Evolutionary conservation across 2,329 filamentous ascomycete genomes (phyloP).

Genomic region (Epichloe uncinata): DNA sequence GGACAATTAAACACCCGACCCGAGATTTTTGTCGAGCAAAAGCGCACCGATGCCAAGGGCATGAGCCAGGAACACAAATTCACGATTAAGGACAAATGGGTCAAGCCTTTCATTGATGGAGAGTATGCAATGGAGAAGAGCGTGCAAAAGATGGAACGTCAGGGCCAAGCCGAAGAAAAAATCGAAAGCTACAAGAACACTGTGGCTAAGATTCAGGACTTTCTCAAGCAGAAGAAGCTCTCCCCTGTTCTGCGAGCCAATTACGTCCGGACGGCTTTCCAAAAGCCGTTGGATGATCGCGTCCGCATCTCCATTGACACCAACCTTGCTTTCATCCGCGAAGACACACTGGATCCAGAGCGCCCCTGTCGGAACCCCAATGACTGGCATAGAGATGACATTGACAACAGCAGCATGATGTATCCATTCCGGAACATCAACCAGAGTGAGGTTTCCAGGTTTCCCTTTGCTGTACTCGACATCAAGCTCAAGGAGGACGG

Average conservation of each 20-base stretch:
- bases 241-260: constrained; percentile 82
- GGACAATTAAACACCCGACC: constrained; percentile 68
- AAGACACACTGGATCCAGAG: constrained; percentile 62
- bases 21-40: constrained; percentile 79
- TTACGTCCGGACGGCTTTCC: constrained; percentile 89
- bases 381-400: constrained; percentile 84
- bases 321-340: constrained; percentile 73
- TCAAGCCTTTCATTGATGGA: constrained; percentile 73
- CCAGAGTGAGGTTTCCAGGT: constrained; percentile 80
- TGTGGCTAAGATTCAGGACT: constrained; percentile 64
- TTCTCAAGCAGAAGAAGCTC: constrained; percentile 63
- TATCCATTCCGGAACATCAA: constrained; percentile 82
- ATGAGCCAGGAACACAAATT: constrained; percentile 69
- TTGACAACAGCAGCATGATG: constrained; percentile 68
- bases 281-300: constrained; percentile 83
- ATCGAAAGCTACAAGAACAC: constrained; percentile 57
- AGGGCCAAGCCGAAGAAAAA: constrained; percentile 52
- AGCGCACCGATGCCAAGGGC: constrained; percentile 65
- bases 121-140: constrained; percentile 89
- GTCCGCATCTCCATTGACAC: constrained; percentile 91
- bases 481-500: constrained; percentile 69
- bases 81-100: constrained; percentile 85
- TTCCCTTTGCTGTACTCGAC: constrained; percentile 83
- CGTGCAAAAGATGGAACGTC: constrained; percentile 72
- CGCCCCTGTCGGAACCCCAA: constrained; percentile 81